Evolutionary conservation across 2,329 filamentous ascomycete species (phyloP).

Genomic region (Claviceps paspali): DNA sequence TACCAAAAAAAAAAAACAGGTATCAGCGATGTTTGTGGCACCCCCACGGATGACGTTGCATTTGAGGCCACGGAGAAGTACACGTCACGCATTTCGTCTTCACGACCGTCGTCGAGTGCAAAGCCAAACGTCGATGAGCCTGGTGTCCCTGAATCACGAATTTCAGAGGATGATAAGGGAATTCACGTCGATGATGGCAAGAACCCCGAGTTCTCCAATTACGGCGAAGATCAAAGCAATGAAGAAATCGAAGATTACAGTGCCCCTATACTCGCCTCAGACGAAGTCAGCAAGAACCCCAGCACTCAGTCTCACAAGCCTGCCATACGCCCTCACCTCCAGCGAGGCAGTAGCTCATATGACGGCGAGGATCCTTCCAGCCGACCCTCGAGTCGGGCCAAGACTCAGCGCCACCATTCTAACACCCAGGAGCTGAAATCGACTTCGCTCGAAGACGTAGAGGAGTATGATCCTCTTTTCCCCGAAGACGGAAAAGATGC

Average conservation of each 20-base stretch:
- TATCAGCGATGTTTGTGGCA: slow-evolving; percentile 47
- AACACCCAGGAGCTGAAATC: slow-evolving; percentile 35
- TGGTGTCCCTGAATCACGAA: slow-evolving; percentile 14
- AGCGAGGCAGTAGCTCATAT: slow-evolving; percentile 44
- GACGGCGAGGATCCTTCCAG: slow-evolving; percentile 43
- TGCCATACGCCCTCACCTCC: slow-evolving; percentile 61
- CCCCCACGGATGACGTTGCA: slow-evolving; percentile 80
- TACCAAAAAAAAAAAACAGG: too few relatives aligned
- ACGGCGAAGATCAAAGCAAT: slow-evolving; percentile 30
- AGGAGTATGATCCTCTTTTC: slow-evolving; percentile 92
- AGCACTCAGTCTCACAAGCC: slow-evolving; percentile 56
- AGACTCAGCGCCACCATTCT: slow-evolving; percentile 39
- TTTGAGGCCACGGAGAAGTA: slow-evolving; percentile 81
- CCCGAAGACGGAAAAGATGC: slow-evolving; percentile 53
- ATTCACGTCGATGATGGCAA: slow-evolving; percentile 61
- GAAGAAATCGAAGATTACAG: slow-evolving; percentile 46
- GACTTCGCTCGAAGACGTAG: slow-evolving; percentile 71
- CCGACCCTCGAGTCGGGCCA: slow-evolving; percentile 47
- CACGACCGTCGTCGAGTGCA: slow-evolving; percentile 32
- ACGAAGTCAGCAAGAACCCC: slow-evolving; percentile 67
- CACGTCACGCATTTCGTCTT: slow-evolving; percentile 59
- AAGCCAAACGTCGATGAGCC: slow-evolving; percentile 12
- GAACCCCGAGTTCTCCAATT: slow-evolving; percentile 23
- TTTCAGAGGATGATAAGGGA: slow-evolving; percentile 34
- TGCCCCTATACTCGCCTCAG: slow-evolving; percentile 73